These are phyloP conservation scores for Amylostereum areolatum DNA, from an alignment of 1,284 basidiomycete genomes.

Conservation along the genomic window DNA sequence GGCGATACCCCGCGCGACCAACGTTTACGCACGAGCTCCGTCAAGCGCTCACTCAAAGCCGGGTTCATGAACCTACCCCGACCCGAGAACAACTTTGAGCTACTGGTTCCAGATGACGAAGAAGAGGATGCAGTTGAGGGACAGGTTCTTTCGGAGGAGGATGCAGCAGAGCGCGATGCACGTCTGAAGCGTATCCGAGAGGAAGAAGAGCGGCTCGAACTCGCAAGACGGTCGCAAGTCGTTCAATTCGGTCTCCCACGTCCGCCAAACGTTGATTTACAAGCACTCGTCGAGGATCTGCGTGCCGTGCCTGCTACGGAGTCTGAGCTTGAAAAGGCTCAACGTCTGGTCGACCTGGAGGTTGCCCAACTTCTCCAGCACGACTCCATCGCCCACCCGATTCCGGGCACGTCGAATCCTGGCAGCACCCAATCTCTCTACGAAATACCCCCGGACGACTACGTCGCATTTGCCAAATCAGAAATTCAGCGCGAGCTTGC, in stretches of 20 bases:
- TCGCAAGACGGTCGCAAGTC: constrained; percentile 77
- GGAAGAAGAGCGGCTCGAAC: constrained; percentile 71
- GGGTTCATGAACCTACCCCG: constrained; percentile 85
- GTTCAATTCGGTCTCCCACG: constrained; percentile 86
- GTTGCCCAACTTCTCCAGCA: constrained; percentile 79
- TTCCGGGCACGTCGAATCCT: constrained; percentile 83
- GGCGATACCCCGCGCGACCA: constrained; percentile 76
- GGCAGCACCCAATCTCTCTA: constrained; percentile 74
- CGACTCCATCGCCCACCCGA: constrained; percentile 83
- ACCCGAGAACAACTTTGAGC: constrained; percentile 97
- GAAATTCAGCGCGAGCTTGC: constrained; percentile 82
- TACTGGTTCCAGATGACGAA: constrained; percentile 87
- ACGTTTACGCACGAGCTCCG: constrained; percentile 53
- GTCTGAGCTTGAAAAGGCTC: constrained; percentile 41
- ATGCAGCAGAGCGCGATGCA: constrained; percentile 91
- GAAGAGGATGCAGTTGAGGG: constrained; percentile 49
- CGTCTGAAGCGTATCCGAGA: constrained; percentile 63
- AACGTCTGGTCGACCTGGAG: constrained; percentile 74
- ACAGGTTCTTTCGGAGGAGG: constrained; percentile 59
- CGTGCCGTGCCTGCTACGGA: constrained; percentile 40
- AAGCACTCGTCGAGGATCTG: constrained; percentile 56
- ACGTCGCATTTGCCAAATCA: constrained; percentile 66
- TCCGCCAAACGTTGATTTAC: constrained; percentile 78
- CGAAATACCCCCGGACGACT: constrained; percentile 72
- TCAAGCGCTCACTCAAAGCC: constrained; percentile 70